Conservation (phyloP, 2,329 filamentous ascomycete species). For the Aureobasidium sp. region DNA sequence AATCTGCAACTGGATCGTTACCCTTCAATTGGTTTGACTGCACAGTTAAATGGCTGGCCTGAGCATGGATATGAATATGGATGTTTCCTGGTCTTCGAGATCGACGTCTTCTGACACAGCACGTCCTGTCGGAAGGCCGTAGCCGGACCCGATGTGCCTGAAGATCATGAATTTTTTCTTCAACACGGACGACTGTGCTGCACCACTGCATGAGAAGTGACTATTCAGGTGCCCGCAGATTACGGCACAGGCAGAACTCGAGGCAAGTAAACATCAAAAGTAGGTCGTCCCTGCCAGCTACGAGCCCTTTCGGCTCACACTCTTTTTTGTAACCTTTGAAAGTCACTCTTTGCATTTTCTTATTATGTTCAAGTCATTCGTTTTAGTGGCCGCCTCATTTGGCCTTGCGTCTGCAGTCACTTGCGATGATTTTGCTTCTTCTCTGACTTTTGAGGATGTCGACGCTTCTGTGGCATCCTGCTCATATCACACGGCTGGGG, state of each 20-base stretch:
- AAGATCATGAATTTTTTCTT: conserved; percentile 4
- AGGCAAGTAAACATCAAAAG: conserved; percentile 1
- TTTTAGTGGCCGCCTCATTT: conserved; percentile 4
- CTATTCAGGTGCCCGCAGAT: conserved; percentile 4
- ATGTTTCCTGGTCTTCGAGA: neutral
- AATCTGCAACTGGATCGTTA: no score
- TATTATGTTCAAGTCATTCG: conserved; percentile 4
- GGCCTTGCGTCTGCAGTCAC: conserved; percentile 1
- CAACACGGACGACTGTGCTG: neutral
- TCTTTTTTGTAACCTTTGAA: neutral
- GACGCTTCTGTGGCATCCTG: conserved; percentile 6
- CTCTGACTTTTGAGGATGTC: conserved; percentile 1
- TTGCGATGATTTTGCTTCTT: neutral
- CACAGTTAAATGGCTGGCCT: neutral
- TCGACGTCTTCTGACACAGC: conserved; percentile 13
- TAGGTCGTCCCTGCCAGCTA: neutral
- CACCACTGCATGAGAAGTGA: neutral
- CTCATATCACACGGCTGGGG: conserved; percentile 2
- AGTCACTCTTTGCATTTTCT: neutral
- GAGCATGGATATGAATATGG: neutral
- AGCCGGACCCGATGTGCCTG: neutral
- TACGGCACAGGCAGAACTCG: neutral
- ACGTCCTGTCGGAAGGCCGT: neutral
- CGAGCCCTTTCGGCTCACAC: neutral
- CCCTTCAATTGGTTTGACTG: no score